Evolutionary conservation across 305 asterid species (phyloP), one percentile per base, ranked within the genome.

Genomic region (Andrographis paniculata): DNA sequence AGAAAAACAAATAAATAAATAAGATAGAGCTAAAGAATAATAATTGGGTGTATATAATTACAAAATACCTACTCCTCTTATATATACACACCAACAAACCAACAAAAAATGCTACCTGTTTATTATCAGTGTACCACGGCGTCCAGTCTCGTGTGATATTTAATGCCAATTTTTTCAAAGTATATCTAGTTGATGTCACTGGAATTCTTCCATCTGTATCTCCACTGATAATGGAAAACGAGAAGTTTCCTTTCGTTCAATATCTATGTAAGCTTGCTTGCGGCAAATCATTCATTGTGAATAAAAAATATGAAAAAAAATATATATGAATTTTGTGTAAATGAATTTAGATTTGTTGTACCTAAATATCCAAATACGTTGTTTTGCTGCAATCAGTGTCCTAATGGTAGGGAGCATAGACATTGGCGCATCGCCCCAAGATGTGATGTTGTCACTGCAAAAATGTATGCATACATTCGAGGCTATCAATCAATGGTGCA

Each of bases 111-210:
- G 1, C 2, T 49, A 87, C 97, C 87, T 85, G 95, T 12, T 76
- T 61, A 5, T 73, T 66, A 69, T 61, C 53, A 2, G 95, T 85
- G 70, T 72, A 89, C 95, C 98, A 89, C 19, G 95, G 86, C 55
- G 82, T 69, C 93, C 95, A 89, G 21, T 82, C 87, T 42, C 63
- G 68, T 31, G 40, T 64, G 22, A 76, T 78, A 0, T 57, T 45
- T 16, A 85, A 68, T 14, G 84, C 88, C 36, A 85, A 70, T 69
- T 85, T 89, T 45, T 13, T 74, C 13, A 89, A 59, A 17, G 79
- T 50, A 52, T 72, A 72, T 50, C 95, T 79, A 2, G 97, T 89
- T 40, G 17, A 12, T 8, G 70, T 73, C 17, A 67, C 72, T 7
- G 85, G 74, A 18, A 79, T 51, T 43, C 52, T 46, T 17, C 47